These are phyloP conservation scores for Medicago ruthenica DNA, from an alignment of 306 rosid species.

Conservation along the genomic window DNA sequence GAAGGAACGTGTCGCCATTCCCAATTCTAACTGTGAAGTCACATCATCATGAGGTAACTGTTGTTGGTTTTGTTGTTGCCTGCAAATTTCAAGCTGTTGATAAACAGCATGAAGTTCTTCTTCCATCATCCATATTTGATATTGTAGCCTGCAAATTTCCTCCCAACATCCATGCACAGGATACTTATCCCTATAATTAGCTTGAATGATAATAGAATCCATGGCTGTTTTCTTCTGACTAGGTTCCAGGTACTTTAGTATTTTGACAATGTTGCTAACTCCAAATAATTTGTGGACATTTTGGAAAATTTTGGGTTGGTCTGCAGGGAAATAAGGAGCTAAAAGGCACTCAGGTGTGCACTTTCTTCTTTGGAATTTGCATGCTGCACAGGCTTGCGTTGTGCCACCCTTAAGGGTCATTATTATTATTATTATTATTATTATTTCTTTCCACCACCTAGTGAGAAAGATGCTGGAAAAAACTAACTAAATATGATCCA, in stretches of 20 bases:
- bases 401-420: conserved; percentile 81
- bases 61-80: conserved; percentile 57
- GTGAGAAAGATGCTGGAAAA: conserved; percentile 15
- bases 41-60: conserved; percentile 48
- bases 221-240: conserved; percentile 56
- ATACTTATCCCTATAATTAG: conserved; percentile 59
- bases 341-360: conserved; percentile 70
- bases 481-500: not conserved
- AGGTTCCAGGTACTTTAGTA: conserved; percentile 54
- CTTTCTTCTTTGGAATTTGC: conserved; percentile 71
- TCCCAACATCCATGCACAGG: conserved; percentile 75
- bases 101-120: conserved; percentile 68
- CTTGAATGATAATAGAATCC: conserved; percentile 70
- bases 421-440: not conserved
- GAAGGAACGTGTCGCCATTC: conserved; percentile 57
- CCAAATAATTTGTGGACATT: conserved; percentile 82
- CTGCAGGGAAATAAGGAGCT: conserved; percentile 79
- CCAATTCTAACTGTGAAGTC: conserved; percentile 65
- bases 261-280: conserved; percentile 67
- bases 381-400: conserved; percentile 79
- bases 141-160: conserved; percentile 54
- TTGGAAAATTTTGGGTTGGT: conserved; percentile 64
- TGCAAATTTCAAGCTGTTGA: conserved; percentile 58
- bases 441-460: conserved; percentile 35
- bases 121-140: conserved; percentile 53